Conservation (phyloP, 1,139 yeast species). For the Blastobotrys petasosporus region DNA sequence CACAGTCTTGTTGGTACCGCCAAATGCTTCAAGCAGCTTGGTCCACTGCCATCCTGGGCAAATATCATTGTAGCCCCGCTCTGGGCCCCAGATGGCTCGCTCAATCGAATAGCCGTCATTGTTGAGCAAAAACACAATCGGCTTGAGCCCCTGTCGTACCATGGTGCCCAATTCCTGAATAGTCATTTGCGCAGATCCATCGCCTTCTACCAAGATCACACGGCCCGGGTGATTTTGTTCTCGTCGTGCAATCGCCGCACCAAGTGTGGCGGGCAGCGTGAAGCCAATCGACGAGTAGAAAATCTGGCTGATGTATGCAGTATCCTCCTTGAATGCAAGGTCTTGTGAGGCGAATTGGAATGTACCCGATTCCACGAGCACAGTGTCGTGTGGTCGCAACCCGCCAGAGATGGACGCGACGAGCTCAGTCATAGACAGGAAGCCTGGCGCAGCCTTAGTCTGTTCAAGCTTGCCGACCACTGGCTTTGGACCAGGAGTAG, state of each 20-base stretch:
- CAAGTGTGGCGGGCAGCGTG: constrained; percentile 79
- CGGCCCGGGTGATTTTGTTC: constrained; percentile 46
- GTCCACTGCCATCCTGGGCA: constrained; percentile 78
- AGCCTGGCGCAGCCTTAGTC: constrained; percentile 14
- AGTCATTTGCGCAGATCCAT: constrained; percentile 91
- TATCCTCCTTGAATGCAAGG: constrained; percentile 48
- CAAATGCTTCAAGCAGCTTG: constrained; percentile 56
- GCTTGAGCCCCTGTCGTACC: constrained; percentile 52
- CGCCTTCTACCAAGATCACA: constrained; percentile 71
- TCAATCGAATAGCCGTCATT: constrained; percentile 86
- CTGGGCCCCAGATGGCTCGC: constrained; percentile 73
- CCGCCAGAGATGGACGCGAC: constrained; percentile 29
- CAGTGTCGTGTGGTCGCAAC: constrained; percentile 54
- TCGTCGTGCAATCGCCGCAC: constrained; percentile 62
- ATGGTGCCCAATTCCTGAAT: constrained; percentile 65
- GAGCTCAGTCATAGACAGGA: constrained; percentile 36
- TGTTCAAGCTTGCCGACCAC: constrained; percentile 14
- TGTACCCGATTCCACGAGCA: constrained; percentile 75
- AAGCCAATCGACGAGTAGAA: constrained; percentile 82
- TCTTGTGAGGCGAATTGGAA: constrained; percentile 68
- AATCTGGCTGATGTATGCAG: constrained; percentile 53
- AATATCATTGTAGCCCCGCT: constrained; percentile 72
- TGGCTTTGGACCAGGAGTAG: constrained; percentile 21
- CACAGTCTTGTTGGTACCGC: constrained; percentile 46
- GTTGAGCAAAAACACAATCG: constrained; percentile 65